Percentiles rank a stretch among this genome's conserved stretches.
These are phyloP conservation scores for Emergomyces orientalis DNA, from an alignment of 2,329 filamentous ascomycete species.

Conservation along the genomic window DNA sequence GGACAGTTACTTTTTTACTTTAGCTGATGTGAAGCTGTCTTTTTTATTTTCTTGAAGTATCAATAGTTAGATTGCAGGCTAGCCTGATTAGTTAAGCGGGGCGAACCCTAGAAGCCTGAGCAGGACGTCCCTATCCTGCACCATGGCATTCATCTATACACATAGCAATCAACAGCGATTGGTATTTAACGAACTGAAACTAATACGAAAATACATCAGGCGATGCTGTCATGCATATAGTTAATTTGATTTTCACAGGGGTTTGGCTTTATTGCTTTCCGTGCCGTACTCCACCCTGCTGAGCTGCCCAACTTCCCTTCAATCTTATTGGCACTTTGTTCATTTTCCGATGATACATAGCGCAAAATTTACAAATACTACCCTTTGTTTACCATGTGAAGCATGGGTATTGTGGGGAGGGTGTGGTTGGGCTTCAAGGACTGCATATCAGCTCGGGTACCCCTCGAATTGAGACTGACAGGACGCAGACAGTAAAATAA, in stretches of 20 bases:
- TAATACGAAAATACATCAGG: background rate
- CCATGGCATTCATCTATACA: background rate
- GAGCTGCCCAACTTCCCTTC: background rate
- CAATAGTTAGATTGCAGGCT: background rate
- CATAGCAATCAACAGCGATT: background rate
- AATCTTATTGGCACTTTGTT: background rate
- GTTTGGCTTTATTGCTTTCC: background rate
- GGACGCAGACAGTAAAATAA: background rate
- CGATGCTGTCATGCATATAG: background rate
- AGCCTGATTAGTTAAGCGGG: background rate
- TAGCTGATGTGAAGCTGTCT: too few relatives aligned
- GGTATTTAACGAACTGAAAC: background rate
- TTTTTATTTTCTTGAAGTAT: too few relatives aligned
- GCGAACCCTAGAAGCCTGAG: background rate
- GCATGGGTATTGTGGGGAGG: background rate
- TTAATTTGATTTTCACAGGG: background rate
- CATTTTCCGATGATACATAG: background rate
- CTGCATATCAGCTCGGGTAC: background rate
- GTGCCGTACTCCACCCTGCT: background rate
- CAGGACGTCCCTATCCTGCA: background rate
- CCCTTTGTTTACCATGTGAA: background rate
- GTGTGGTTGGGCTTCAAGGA: background rate
- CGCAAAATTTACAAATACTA: background rate
- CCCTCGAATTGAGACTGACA: background rate
- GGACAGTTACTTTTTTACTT: background rate